Percentiles rank a stretch among this genome's conserved stretches.
Conservation (phyloP, 179 eudicot species). For the Camellia oleifera region DNA sequence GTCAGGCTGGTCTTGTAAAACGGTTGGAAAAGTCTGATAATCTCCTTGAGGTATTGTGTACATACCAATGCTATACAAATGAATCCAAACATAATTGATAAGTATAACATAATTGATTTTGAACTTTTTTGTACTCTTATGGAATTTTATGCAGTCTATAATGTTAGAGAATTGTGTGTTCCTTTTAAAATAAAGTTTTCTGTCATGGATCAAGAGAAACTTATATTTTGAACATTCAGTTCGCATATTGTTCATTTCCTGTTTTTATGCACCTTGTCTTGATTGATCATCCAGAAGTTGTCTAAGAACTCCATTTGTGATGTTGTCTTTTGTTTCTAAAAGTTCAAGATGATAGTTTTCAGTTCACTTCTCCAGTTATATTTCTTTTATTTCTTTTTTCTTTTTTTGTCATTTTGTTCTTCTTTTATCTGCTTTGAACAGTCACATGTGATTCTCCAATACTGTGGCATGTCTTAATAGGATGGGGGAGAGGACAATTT, state of each 20-base stretch:
- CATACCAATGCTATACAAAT: neutral
- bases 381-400: neutral
- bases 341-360: neutral
- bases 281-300: too few species aligned
- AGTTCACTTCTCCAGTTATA: neutral
- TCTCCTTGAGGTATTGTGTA: constrained; percentile 66
- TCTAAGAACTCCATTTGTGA: neutral
- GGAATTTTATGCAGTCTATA: neutral
- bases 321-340: too few species aligned
- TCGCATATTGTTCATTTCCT: too few species aligned
- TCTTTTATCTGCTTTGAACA: neutral
- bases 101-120: neutral
- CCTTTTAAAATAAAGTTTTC: too few species aligned
- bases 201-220: neutral
- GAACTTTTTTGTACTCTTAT: neutral
- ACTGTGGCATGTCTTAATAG: constrained; percentile 24
- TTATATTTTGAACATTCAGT: neutral
- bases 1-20: constrained; percentile 97
- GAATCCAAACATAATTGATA: neutral
- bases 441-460: constrained; percentile 2
- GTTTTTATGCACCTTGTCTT: too few species aligned
- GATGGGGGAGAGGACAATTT: constrained; percentile 90
- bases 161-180: neutral
- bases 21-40: constrained; percentile 81
- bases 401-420: neutral